Percentiles rank a stretch among this genome's conserved stretches.
Conservation (phyloP, 2,329 filamentous ascomycete species). For the Trichoderma brevicompactum region DNA sequence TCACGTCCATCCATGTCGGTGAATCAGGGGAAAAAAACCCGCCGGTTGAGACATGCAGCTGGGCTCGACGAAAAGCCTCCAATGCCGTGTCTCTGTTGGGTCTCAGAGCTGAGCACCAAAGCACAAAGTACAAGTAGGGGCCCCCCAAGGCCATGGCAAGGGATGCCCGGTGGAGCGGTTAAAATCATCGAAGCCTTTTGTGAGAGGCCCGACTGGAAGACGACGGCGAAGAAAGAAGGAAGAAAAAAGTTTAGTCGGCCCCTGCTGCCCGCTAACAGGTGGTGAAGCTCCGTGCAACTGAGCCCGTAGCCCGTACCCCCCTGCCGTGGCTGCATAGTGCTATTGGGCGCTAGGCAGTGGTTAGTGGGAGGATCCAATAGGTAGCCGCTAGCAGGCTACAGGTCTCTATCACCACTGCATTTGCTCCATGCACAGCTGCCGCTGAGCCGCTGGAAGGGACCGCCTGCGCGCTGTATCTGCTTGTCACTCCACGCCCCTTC, state of each 20-base stretch:
- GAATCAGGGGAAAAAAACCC: slow-evolving; percentile 16
- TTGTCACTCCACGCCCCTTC: slow-evolving; percentile 23
- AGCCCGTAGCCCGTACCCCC: slow-evolving; percentile 15
- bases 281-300: not conserved
- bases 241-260: slow-evolving; percentile 18
- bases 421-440: slow-evolving; percentile 1
- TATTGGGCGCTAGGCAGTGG: slow-evolving; percentile 11
- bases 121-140: not conserved
- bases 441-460: not conserved
- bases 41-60: slow-evolving; percentile 14
- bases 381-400: no score
- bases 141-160: not conserved
- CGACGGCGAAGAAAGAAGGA: not conserved
- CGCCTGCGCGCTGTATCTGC: not conserved
- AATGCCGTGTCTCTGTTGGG: not conserved
- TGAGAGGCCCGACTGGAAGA: not conserved
- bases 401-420: not conserved
- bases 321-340: slow-evolving; percentile 20
- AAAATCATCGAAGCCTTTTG: not conserved
- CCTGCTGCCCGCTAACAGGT: slow-evolving; percentile 3
- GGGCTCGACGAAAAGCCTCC: not conserved
- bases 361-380: no score
- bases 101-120: slow-evolving; percentile 4
- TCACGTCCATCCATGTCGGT: not conserved
- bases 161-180: not conserved